A percentile compares a stretch with the other conserved stretches of the same genome.
These are phyloP conservation scores for Plasmodium reichenowi DNA, from an alignment of 169 alveolate genomes.

Conservation along the genomic window DNA sequence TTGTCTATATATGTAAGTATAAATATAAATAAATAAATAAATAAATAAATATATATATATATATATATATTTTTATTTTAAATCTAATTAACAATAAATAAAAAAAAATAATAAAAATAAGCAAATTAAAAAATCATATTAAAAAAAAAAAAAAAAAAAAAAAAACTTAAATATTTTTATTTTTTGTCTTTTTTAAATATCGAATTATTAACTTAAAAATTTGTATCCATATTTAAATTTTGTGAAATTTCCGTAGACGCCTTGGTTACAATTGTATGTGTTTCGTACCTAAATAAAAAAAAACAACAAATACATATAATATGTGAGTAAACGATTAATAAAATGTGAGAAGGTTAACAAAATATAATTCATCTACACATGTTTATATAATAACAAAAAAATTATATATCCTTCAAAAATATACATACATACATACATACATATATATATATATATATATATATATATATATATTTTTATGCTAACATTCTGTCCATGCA, in stretches of 20 bases:
- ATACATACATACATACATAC: background rate
- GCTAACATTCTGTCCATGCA: conserved; percentile 93
- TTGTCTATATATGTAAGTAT: no score
- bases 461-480: background rate
- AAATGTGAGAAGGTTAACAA: background rate
- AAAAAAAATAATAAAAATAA: no score
- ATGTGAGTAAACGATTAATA: background rate
- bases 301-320: background rate
- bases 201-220: conserved; percentile 6
- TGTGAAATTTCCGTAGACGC: conserved; percentile 88
- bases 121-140: background rate
- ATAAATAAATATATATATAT: no score
- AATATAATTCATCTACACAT: background rate
- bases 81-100: no score
- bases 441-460: conserved; percentile 2
- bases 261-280: conserved; percentile 90
- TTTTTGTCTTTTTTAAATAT: no score
- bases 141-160: background rate
- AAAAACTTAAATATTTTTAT: background rate
- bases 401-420: no score
- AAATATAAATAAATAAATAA: no score
- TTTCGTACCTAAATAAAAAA: conserved; percentile 86
- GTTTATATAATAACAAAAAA: background rate
- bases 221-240: conserved; percentile 76
- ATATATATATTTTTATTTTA: no score